Evolutionary conservation across 1,284 basidiomycete species (phyloP), one percentile per base, ranked within the genome.

Genomic region (Rhodotorula sp.): DNA sequence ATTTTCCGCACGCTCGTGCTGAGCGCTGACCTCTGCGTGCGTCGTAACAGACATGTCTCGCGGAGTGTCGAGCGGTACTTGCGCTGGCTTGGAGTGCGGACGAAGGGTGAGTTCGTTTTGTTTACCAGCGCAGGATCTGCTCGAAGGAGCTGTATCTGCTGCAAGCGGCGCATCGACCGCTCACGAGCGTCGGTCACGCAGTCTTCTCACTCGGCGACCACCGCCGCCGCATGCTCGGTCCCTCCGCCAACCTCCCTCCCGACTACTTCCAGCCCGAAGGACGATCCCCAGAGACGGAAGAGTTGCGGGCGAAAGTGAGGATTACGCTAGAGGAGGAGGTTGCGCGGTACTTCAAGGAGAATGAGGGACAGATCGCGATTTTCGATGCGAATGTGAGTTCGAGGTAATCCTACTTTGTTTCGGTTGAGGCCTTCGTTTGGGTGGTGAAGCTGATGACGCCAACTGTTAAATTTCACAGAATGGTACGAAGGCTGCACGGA

Each of bases 41-140:
- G 16, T 44, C 16, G 40, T 18, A 18, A 44, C 68, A 70, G 68
- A 1, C 96, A 99, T 80, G 91, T 99, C 67, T 94, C 94, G 1
- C 87, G 95, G 63, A 89, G 95, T 26, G 86, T 99, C 40, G 94
- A 99, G 80, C 88, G 96, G 31, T 99, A 99, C 81, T 86, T 99
- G 1, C 86, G 92, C 77, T 99, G 96, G 96, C 90, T 94, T 78
- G 95, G 96, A 53, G 91, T 99, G 72, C 96, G 95, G 81, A 95
- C 92, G 0, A 87, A 89, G 68, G 77, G 77, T 77, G 28, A 24
- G 58, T 50, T 20, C 11, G 40, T 5, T 34, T 34, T 34, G 34
- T 34, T 34, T 10, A 34, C 28, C 13, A 15, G 8, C 24, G 11
- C 30, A 7, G 2, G 48, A 6, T 20, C 4, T 6, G 15, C n/a